Conservation (phyloP, 2,329 filamentous ascomycete genomes). For the Cladophialophora psammophila region DNA sequence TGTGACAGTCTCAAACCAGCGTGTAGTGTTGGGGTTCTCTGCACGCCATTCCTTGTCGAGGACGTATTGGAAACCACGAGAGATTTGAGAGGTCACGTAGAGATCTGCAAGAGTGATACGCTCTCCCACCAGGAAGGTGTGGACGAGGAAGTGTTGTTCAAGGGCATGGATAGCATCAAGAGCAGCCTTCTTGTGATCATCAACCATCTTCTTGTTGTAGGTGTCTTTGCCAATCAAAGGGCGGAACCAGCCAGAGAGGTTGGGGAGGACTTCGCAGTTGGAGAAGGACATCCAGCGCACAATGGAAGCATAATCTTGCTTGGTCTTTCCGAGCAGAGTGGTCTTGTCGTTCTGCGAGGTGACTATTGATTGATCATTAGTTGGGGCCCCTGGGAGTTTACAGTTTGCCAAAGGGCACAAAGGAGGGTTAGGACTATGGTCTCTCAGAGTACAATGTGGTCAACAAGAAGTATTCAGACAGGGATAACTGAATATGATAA, state of each 20-base stretch:
- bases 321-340: slow-evolving; percentile 98
- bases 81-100: slow-evolving; percentile 79
- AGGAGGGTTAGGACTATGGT: slow-evolving; percentile 35
- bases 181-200: slow-evolving; percentile 75
- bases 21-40: slow-evolving; percentile 82
- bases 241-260: slow-evolving; percentile 80
- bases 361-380: slow-evolving; percentile 63
- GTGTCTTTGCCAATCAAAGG: slow-evolving; percentile 80
- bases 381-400: slow-evolving; percentile 33
- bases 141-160: slow-evolving; percentile 86
- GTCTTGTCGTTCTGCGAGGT: slow-evolving; percentile 99
- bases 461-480: slow-evolving; percentile 94
- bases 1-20: slow-evolving; percentile 94
- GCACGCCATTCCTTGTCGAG: slow-evolving; percentile 89
- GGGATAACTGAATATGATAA: slow-evolving; percentile 90
- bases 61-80: slow-evolving; percentile 91
- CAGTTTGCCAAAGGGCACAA: not conserved
- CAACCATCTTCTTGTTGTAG: slow-evolving; percentile 99
- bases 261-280: slow-evolving; percentile 83
- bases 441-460: slow-evolving; percentile 86
- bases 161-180: slow-evolving; percentile 73
- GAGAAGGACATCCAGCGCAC: slow-evolving; percentile 97
- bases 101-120: slow-evolving; percentile 95
- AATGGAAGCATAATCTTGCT: slow-evolving; percentile 99
- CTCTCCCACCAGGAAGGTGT: slow-evolving; percentile 98